These are phyloP conservation scores for Prunus mira DNA, from an alignment of 306 rosid species.

Conservation along the genomic window DNA sequence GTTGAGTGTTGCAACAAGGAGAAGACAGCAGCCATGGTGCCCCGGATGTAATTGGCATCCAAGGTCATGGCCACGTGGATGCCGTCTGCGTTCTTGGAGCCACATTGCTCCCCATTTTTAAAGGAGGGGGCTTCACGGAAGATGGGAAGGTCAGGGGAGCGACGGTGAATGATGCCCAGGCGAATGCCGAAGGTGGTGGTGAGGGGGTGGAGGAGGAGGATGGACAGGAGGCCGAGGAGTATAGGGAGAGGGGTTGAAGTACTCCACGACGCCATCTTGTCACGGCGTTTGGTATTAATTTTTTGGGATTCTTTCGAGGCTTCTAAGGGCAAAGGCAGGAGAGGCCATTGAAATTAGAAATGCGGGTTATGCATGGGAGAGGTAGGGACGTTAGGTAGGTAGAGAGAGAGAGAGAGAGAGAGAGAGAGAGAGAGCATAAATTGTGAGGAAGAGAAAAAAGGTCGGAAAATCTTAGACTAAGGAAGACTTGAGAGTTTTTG, in stretches of 20 bases:
- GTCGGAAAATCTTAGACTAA: constrained; percentile 9
- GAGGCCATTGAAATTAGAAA: not conserved
- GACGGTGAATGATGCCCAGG: constrained; percentile 18
- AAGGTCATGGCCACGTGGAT: constrained; percentile 72
- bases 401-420: not conserved
- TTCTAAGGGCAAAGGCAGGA: not conserved
- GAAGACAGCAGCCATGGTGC: constrained; percentile 61
- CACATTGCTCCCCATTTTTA: constrained; percentile 49
- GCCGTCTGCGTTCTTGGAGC: constrained; percentile 8
- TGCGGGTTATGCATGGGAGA: constrained; percentile 6
- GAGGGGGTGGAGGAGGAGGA: constrained; percentile 29
- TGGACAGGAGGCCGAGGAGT: constrained; percentile 69
- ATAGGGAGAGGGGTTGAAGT: constrained; percentile 7
- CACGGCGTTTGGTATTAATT: not conserved
- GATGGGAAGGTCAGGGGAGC: constrained; percentile 24
- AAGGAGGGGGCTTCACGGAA: constrained; percentile 71
- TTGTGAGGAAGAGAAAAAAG: constrained; percentile 30
- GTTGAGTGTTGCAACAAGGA: constrained; percentile 61
- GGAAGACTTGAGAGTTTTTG: not conserved
- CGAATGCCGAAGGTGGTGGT: constrained; percentile 33
- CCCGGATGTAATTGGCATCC: constrained; percentile 63
- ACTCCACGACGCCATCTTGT: constrained; percentile 67
- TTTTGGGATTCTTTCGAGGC: not conserved
- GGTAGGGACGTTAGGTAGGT: not conserved
- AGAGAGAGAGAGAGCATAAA: no score